phyloP scores from a whole-genome alignment of 1,139 yeast genomes.

The Candida tunisiensis region DNA sequence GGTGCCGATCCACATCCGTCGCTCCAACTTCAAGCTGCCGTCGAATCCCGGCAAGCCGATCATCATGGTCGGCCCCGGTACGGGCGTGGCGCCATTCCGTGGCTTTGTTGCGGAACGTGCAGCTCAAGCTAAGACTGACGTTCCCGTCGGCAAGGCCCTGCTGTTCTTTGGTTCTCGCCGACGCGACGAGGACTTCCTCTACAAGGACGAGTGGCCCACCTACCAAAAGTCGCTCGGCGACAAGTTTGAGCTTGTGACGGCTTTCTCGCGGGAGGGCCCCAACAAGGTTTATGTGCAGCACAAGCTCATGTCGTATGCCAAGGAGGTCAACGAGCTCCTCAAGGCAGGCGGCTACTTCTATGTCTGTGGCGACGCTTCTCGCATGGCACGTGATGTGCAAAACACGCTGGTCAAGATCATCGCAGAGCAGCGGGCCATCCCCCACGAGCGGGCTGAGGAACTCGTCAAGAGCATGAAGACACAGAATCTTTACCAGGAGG shows the following conservation, averaged over 20 bases:
- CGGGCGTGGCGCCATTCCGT: conserved; percentile 97
- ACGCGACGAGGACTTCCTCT: conserved; percentile 58
- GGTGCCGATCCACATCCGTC: conserved; percentile 84
- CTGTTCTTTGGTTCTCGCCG: conserved; percentile 82
- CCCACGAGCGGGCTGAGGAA: conserved; percentile 57
- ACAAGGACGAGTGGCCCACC: conserved; percentile 68
- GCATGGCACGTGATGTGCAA: conserved; percentile 96
- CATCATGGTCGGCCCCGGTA: conserved; percentile 93
- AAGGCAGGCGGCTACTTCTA: conserved; percentile 72
- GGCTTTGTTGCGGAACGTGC: conserved; percentile 82
- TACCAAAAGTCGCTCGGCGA: conserved; percentile 18
- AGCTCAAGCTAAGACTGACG: conserved; percentile 29
- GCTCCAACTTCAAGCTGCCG: conserved; percentile 92
- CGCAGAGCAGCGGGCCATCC: conserved; percentile 37
- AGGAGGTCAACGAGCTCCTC: conserved; percentile 39
- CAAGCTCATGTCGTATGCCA: conserved; percentile 39
- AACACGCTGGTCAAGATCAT: conserved; percentile 48
- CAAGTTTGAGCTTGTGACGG: conserved; percentile 42
- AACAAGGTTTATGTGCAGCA: conserved; percentile 81
- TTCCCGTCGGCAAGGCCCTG: conserved; percentile 52
- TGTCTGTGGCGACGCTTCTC: conserved; percentile 94
- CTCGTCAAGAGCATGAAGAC: conserved; percentile 66
- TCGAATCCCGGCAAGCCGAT: conserved; percentile 69
- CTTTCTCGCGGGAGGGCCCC: conserved; percentile 59
- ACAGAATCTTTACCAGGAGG: conserved; percentile 88